phyloP scores from a whole-genome alignment of 495 filamentous ascomycete species.

The Zalerion maritima region DNA sequence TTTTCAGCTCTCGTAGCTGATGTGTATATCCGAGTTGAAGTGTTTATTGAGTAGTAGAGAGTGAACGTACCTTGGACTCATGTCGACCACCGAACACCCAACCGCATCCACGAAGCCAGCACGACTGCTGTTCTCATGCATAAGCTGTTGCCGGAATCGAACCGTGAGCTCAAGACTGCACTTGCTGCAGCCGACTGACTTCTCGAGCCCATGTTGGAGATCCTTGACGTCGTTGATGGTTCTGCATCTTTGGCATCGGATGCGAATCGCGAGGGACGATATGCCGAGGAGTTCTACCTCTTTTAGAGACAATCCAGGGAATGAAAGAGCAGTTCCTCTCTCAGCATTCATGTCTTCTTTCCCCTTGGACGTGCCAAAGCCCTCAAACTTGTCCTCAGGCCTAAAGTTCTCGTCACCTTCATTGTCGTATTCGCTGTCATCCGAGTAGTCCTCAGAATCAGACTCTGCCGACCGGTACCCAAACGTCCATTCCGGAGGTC shows the following conservation, averaged over 20 bases:
- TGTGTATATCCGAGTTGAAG: too few relatives aligned
- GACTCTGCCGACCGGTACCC: constrained; percentile 22
- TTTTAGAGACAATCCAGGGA: constrained; percentile 69
- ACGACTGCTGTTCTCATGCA: constrained; percentile 61
- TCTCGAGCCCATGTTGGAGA: constrained; percentile 34
- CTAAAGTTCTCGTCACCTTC: constrained; percentile 30
- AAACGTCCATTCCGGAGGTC: constrained; percentile 68
- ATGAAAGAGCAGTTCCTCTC: constrained; percentile 66
- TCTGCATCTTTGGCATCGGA: constrained; percentile 81
- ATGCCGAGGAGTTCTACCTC: constrained; percentile 72
- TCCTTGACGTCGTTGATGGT: constrained; percentile 56
- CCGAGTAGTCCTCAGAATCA: constrained; percentile 29
- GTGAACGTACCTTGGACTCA: constrained; percentile 53
- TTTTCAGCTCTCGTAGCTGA: too few relatives aligned
- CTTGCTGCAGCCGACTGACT: constrained; percentile 51
- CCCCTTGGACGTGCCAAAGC: constrained; percentile 15
- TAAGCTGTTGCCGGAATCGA: constrained; percentile 55
- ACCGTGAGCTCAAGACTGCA: constrained; percentile 56
- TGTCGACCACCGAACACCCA: constrained; percentile 62
- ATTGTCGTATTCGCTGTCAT: constrained; percentile 24
- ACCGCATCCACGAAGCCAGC: constrained; percentile 75
- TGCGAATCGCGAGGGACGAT: constrained; percentile 46
- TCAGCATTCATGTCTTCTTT: constrained; percentile 13
- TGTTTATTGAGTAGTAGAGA: constrained; percentile 1
- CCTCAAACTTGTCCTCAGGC: constrained; percentile 28